Evolutionary conservation across 495 filamentous ascomycete genomes (phyloP).

Genomic region (Echria macrotheca): DNA sequence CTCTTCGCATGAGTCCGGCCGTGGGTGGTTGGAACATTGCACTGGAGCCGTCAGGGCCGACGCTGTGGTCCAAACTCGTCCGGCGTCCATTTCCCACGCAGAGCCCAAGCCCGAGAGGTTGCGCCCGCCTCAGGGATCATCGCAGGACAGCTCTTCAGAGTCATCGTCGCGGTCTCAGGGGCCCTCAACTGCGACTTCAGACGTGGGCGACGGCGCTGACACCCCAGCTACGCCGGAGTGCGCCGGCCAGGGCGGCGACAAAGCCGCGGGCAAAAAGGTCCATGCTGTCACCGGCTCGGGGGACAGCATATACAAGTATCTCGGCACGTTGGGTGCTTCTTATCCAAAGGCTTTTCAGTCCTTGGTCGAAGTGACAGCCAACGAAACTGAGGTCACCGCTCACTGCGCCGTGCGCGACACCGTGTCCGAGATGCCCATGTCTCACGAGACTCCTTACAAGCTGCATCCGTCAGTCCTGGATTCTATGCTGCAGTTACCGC

Average conservation of each 20-base stretch:
- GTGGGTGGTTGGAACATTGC: slow-evolving; percentile 31
- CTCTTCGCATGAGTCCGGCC: slow-evolving; percentile 24
- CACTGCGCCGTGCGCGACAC: slow-evolving; percentile 41
- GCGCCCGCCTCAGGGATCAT: not conserved
- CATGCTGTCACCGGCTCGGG: slow-evolving; percentile 4
- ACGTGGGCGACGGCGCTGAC: slow-evolving; percentile 6
- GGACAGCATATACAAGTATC: slow-evolving; percentile 14
- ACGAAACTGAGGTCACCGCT: slow-evolving; percentile 26
- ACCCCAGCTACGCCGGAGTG: slow-evolving; percentile 15
- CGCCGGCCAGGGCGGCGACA: slow-evolving; percentile 6
- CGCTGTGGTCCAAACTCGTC: slow-evolving; percentile 21
- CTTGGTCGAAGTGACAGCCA: slow-evolving; percentile 29
- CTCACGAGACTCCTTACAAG: slow-evolving; percentile 38
- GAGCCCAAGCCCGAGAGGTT: slow-evolving; percentile 7
- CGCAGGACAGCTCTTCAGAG: slow-evolving; percentile 13
- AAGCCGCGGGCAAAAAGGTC: slow-evolving; percentile 6
- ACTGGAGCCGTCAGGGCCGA: slow-evolving; percentile 33
- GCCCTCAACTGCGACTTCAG: slow-evolving; percentile 17
- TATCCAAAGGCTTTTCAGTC: slow-evolving; percentile 39
- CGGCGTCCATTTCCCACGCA: slow-evolving; percentile 1
- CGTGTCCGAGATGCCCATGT: slow-evolving; percentile 41
- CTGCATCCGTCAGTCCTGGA: slow-evolving; percentile 45
- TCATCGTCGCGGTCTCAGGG: slow-evolving; percentile 9
- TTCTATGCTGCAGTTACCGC: slow-evolving; percentile 35
- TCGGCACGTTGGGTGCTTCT: slow-evolving; percentile 20